Evolutionary conservation across 495 filamentous ascomycete genomes (phyloP).

Genomic region (Penicillium pulvis): DNA sequence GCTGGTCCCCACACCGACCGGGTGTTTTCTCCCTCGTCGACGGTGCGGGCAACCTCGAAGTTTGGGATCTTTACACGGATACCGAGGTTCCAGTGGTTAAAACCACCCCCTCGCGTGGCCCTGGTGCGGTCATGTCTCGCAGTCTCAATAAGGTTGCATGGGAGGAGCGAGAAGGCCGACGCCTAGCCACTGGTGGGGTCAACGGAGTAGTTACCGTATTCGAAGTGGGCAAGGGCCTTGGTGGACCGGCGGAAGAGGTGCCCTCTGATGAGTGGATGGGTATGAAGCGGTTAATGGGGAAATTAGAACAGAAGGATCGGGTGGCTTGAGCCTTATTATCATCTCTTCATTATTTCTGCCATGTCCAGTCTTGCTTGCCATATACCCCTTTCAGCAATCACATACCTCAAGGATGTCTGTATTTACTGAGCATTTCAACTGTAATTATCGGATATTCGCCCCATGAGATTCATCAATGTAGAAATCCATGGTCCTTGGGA

Average conservation of each 20-base stretch:
- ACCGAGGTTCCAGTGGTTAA: slow-evolving; percentile 86
- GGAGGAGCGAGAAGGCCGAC: slow-evolving; percentile 85
- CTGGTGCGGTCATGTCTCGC: slow-evolving; percentile 59
- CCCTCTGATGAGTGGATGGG: slow-evolving; percentile 87
- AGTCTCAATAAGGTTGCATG: slow-evolving; percentile 92
- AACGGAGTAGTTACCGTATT: slow-evolving; percentile 90
- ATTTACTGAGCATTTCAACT: slow-evolving; percentile 6
- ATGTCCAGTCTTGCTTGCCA: slow-evolving; percentile 26
- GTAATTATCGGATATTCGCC: neutral
- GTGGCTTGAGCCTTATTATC: slow-evolving; percentile 25
- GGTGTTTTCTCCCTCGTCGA: slow-evolving; percentile 94
- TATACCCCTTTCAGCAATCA: slow-evolving; percentile 33
- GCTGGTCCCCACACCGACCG: slow-evolving; percentile 89
- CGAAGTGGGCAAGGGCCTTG: slow-evolving; percentile 84
- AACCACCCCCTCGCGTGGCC: slow-evolving; percentile 65
- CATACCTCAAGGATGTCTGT: slow-evolving; percentile 22
- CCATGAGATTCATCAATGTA: too few relatives aligned
- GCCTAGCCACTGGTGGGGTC: slow-evolving; percentile 84
- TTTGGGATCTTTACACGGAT: slow-evolving; percentile 93
- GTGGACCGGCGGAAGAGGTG: slow-evolving; percentile 71
- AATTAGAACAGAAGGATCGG: slow-evolving; percentile 58
- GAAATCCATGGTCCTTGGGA: too few relatives aligned
- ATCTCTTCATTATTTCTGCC: slow-evolving; percentile 15
- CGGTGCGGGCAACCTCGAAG: slow-evolving; percentile 86
- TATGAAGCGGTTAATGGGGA: slow-evolving; percentile 81